Percentiles rank a stretch among this genome's conserved stretches.
Evolutionary conservation across 164 flowering plant genomes (phyloP).

Genomic region (Vitis rotundifolia): DNA sequence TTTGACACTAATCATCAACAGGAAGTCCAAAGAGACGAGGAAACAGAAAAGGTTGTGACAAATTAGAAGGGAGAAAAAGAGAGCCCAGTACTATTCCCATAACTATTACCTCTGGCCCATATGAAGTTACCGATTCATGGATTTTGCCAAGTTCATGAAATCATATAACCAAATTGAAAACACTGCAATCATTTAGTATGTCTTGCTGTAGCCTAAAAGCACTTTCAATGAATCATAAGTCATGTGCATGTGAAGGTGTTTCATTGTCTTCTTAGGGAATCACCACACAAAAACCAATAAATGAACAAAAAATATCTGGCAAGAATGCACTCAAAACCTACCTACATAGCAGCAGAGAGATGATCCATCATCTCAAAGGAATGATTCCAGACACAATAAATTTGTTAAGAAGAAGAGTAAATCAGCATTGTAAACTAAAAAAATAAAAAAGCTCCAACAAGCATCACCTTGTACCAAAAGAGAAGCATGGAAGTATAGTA

Average conservation of each 20-base stretch:
- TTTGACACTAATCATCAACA: neutral
- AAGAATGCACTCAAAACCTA: neutral
- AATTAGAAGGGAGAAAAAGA: neutral
- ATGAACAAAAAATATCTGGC: neutral
- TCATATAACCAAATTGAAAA: too few relatives aligned
- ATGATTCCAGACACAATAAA: neutral
- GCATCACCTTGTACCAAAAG: neutral
- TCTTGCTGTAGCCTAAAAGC: neutral
- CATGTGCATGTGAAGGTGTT: neutral
- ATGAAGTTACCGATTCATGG: neutral
- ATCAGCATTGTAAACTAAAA: neutral
- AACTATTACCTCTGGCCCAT: neutral
- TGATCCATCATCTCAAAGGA: neutral
- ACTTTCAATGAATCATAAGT: too few relatives aligned
- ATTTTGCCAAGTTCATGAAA: too few relatives aligned
- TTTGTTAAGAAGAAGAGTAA: neutral
- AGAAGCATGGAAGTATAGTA: neutral
- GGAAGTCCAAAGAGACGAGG: neutral
- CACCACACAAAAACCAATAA: neutral
- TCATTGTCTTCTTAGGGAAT: neutral
- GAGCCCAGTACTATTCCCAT: neutral
- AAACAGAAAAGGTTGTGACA: neutral
- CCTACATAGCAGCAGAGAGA: neutral
- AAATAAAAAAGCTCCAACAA: neutral
- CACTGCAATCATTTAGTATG: too few relatives aligned